Conservation (phyloP, 371 early-diverging fungal species). For the Zopfochytrium polystomum region DNA sequence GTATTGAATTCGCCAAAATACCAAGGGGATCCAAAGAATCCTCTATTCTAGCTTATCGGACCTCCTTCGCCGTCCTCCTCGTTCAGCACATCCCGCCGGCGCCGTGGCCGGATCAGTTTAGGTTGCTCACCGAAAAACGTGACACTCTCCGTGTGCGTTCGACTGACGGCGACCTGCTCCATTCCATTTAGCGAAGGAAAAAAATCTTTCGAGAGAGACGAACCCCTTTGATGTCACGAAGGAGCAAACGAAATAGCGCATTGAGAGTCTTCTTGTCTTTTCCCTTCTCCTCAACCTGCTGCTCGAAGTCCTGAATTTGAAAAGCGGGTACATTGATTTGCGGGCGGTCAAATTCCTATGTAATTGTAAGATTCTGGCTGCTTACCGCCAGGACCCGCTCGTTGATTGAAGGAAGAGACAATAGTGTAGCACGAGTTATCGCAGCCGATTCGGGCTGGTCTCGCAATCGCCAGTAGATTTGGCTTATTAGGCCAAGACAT, state of each 20-base stretch:
- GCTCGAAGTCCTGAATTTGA: constrained; percentile 39
- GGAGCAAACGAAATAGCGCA: constrained; percentile 41
- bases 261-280: constrained; percentile 35
- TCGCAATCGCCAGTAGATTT: constrained; percentile 46
- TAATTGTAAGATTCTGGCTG: not conserved
- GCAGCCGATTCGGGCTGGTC: constrained; percentile 32
- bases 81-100: not conserved
- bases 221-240: constrained; percentile 48
- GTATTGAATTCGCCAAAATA: no score
- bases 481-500: constrained; percentile 41
- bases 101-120: not conserved
- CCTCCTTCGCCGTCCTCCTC: not conserved
- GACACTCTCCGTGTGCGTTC: not conserved
- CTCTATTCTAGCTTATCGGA: not conserved
- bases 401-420: constrained; percentile 38
- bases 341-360: not conserved
- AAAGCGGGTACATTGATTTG: not conserved
- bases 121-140: not conserved
- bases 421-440: constrained; percentile 28
- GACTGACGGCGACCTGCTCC: not conserved
- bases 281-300: constrained; percentile 9
- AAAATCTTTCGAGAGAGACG: not conserved
- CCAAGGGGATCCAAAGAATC: no score
- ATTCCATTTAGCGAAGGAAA: not conserved
- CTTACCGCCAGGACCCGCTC: constrained; percentile 10